These are phyloP conservation scores for Eutrema yunnanense DNA, from an alignment of 345 rosid genomes.

Conservation along the genomic window DNA sequence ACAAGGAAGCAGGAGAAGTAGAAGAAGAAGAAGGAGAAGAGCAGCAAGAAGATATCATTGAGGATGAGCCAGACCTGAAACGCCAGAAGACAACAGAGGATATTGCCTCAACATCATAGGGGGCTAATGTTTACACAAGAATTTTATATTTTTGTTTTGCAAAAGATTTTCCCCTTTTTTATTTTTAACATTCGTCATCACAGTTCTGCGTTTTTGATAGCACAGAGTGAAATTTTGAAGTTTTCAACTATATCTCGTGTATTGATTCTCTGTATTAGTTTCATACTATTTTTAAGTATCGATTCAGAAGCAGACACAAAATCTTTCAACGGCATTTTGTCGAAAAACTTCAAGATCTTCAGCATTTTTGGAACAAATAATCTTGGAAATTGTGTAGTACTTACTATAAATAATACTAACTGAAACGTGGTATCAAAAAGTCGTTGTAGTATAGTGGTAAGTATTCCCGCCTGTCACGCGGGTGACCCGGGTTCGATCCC, in stretches of 20 bases:
- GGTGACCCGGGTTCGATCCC: conserved; percentile 96
- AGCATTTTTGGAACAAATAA: neutral
- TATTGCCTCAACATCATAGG: conserved; percentile 18
- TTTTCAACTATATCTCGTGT: neutral
- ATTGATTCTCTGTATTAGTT: neutral
- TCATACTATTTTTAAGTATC: neutral
- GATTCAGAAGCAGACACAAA: neutral
- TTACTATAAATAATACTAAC: too few relatives aligned
- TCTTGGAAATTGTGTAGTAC: too few relatives aligned
- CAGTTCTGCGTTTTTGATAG: neutral
- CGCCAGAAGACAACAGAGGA: conserved; percentile 28
- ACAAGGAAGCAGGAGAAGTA: conserved; percentile 40
- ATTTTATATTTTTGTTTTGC: neutral
- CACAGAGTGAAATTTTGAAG: neutral
- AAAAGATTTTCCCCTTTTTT: neutral
- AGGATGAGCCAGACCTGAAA: conserved; percentile 24
- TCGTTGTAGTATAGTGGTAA: conserved; percentile 97
- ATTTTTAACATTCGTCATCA: neutral
- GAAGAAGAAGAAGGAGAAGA: conserved; percentile 39
- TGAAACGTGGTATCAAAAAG: neutral
- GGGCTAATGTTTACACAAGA: neutral
- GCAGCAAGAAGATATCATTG: conserved; percentile 10
- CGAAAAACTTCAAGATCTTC: neutral
- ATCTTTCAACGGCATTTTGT: neutral
- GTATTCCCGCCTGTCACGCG: conserved; percentile 96